A percentile compares a stretch with the other conserved stretches of the same genome.
Conservation (phyloP, 2,329 filamentous ascomycete species). For the Cucurbitaria berberidis region DNA sequence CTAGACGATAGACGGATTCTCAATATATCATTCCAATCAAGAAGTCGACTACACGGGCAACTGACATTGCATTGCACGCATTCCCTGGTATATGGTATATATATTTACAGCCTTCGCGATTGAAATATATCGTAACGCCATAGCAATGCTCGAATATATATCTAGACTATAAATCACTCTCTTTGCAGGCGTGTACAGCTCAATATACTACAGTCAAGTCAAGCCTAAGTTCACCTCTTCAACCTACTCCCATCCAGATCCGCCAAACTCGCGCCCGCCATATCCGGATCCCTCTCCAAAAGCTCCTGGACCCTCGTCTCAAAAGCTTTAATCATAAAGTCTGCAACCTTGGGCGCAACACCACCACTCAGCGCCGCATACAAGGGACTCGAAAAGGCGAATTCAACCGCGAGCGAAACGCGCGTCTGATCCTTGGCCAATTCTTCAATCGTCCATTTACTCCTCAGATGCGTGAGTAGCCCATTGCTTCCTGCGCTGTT, state of each 20-base stretch:
- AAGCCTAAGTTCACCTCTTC: slow-evolving; percentile 9
- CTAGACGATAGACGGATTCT: too few relatives aligned
- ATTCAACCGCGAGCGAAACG: slow-evolving; percentile 77
- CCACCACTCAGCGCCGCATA: slow-evolving; percentile 82
- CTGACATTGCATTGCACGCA: too few relatives aligned
- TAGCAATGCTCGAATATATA: neutral
- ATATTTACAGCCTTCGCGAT: neutral
- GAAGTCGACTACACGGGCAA: too few relatives aligned
- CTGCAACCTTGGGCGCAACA: slow-evolving; percentile 82
- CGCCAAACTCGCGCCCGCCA: slow-evolving; percentile 31
- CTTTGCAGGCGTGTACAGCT: neutral
- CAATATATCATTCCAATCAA: too few relatives aligned
- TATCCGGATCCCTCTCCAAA: slow-evolving; percentile 31
- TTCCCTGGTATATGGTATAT: too few relatives aligned
- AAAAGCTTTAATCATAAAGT: slow-evolving; percentile 91
- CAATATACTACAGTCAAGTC: neutral
- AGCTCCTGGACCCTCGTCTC: slow-evolving; percentile 75
- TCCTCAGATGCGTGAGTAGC: slow-evolving; percentile 72
- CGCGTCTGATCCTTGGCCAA: slow-evolving; percentile 64
- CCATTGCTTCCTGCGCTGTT: slow-evolving; percentile 14
- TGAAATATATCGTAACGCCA: neutral
- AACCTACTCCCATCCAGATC: slow-evolving; percentile 35
- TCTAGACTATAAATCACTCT: neutral
- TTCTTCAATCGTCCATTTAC: slow-evolving; percentile 68
- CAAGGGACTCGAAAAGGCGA: slow-evolving; percentile 86